These are phyloP conservation scores for Pyrus communis DNA, from an alignment of 306 rosid genomes.

Conservation along the genomic window DNA sequence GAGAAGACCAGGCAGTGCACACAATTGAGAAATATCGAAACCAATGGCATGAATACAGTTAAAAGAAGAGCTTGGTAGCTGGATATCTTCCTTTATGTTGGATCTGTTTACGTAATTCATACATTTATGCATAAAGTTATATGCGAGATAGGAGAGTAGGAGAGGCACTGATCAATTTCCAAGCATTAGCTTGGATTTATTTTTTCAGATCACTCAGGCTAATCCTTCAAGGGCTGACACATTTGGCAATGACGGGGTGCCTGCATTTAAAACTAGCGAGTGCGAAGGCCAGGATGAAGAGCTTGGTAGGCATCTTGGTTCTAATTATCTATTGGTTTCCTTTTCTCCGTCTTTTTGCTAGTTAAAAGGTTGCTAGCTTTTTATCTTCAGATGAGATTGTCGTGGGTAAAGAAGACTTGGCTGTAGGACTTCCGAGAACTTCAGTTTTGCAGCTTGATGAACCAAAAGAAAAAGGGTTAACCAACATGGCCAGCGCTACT, in stretches of 20 bases:
- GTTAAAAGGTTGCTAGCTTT: not conserved
- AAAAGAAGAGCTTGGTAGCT: too few relatives aligned
- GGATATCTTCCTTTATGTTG: too few relatives aligned
- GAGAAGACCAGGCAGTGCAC: too few relatives aligned
- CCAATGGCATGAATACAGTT: too few relatives aligned
- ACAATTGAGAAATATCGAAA: too few relatives aligned
- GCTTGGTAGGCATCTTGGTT: slow-evolving; percentile 20
- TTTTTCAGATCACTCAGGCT: slow-evolving; percentile 18
- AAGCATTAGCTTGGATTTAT: not conserved
- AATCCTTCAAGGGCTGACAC: slow-evolving; percentile 31
- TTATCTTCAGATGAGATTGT: slow-evolving; percentile 33
- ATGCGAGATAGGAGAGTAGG: not conserved
- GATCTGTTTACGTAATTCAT: too few relatives aligned
- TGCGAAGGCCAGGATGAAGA: slow-evolving; percentile 27
- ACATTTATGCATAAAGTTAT: too few relatives aligned
- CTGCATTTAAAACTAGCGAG: slow-evolving; percentile 28
- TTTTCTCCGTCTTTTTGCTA: not conserved
- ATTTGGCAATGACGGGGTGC: slow-evolving; percentile 27
- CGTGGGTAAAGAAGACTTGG: slow-evolving; percentile 50
- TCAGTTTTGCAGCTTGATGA: slow-evolving; percentile 10
- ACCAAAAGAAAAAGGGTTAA: slow-evolving; percentile 1
- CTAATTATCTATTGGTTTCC: not conserved
- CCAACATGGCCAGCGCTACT: not conserved
- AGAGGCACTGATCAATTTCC: not conserved
- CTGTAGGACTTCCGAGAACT: slow-evolving; percentile 25